These are phyloP conservation scores for Sugiyamaella neomexicana DNA, from an alignment of 1,139 yeast species.

Conservation along the genomic window DNA sequence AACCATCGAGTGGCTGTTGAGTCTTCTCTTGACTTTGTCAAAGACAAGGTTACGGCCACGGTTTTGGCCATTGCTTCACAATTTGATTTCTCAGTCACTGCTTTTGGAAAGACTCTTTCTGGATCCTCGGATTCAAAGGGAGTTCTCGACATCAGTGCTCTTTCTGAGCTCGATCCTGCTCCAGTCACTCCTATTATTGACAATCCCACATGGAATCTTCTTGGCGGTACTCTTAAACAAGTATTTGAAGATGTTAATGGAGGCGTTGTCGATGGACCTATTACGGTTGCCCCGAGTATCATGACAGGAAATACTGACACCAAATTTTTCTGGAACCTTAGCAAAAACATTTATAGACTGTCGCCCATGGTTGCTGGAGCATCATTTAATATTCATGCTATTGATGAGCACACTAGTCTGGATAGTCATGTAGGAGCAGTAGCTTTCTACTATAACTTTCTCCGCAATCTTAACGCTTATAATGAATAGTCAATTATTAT, in stretches of 20 bases:
- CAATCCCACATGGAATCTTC: conserved; percentile 53
- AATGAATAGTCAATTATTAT: background rate
- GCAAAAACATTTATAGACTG: conserved; percentile 69
- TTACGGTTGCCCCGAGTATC: conserved; percentile 62
- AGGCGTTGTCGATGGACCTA: conserved; percentile 10
- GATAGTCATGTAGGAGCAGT: conserved; percentile 57
- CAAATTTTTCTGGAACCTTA: conserved; percentile 69
- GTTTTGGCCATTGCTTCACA: conserved; percentile 45
- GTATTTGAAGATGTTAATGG: conserved; percentile 54
- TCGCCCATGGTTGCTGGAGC: conserved; percentile 42
- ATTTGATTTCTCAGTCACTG: conserved; percentile 32
- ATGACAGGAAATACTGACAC: conserved; percentile 89
- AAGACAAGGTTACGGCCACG: conserved; percentile 43
- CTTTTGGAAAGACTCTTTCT: conserved; percentile 34
- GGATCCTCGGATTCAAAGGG: conserved; percentile 19
- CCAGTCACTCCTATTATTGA: conserved; percentile 51
- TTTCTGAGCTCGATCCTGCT: conserved; percentile 51
- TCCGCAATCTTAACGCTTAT: conserved; percentile 20
- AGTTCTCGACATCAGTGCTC: conserved; percentile 19
- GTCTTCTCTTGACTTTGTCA: conserved; percentile 46
- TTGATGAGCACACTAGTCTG: conserved; percentile 56
- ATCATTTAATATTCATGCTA: conserved; percentile 49
- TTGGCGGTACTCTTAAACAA: conserved; percentile 59
- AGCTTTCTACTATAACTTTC: conserved; percentile 57
- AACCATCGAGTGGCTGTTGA: conserved; percentile 63